These are phyloP conservation scores for Achaetomiella virescens DNA, from an alignment of 495 filamentous ascomycete species.

Conservation along the genomic window DNA sequence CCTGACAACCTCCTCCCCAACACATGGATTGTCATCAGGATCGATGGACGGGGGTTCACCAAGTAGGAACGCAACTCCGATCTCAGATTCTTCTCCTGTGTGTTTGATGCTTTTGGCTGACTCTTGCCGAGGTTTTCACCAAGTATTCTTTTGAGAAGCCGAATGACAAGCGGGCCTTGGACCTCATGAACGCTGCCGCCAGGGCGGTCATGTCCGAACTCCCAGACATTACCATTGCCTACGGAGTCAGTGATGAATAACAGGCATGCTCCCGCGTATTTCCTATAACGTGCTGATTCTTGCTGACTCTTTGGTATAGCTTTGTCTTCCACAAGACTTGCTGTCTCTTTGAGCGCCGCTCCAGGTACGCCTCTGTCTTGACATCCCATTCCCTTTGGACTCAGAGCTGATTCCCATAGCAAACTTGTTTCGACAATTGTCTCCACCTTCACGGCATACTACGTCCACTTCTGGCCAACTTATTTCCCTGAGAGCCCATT, in stretches of 20 bases:
- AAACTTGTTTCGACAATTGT: constrained; percentile 88
- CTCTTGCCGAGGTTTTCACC: constrained; percentile 54
- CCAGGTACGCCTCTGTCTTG: constrained; percentile 47
- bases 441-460: constrained; percentile 90
- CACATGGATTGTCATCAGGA: constrained; percentile 88
- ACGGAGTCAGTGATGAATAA: constrained; percentile 93
- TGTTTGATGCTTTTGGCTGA: background rate
- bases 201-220: constrained; percentile 75
- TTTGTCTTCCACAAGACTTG: constrained; percentile 83
- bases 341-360: constrained; percentile 77
- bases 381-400: no score
- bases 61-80: constrained; percentile 50
- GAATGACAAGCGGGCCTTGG: constrained; percentile 78
- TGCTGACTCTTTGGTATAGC: constrained; percentile 35
- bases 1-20: constrained; percentile 72
- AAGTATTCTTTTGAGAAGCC: constrained; percentile 86
- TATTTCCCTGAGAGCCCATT: constrained; percentile 67
- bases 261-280: constrained; percentile 46
- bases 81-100: background rate
- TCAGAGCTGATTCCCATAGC: constrained; percentile 35
- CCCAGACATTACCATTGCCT: constrained; percentile 78
- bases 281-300: background rate
- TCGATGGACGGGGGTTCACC: constrained; percentile 89
- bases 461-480: constrained; percentile 70
- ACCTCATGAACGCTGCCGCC: constrained; percentile 93